phyloP scores from a whole-genome alignment of 1,139 yeast species.

The Saccharomycopsis hybrid region DNA sequence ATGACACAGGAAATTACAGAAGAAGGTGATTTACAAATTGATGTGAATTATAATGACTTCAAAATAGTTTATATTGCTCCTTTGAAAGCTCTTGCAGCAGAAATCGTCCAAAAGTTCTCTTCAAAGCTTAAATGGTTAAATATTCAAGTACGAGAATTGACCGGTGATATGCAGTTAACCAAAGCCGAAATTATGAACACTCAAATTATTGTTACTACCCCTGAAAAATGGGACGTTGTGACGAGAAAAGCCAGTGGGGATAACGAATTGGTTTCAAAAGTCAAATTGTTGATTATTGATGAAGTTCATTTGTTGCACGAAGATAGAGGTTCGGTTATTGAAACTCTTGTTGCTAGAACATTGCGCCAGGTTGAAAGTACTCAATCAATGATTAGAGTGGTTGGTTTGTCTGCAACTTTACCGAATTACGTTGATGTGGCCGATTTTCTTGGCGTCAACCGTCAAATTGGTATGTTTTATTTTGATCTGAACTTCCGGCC shows the following conservation, averaged over 20 bases:
- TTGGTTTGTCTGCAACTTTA: slow-evolving; percentile 90
- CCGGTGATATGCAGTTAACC: slow-evolving; percentile 84
- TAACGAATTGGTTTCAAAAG: slow-evolving; percentile 28
- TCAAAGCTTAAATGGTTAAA: slow-evolving; percentile 64
- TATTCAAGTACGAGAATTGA: slow-evolving; percentile 72
- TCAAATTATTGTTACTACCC: slow-evolving; percentile 85
- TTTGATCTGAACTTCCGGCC: slow-evolving; percentile 94
- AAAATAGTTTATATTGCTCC: slow-evolving; percentile 93
- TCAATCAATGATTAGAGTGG: slow-evolving; percentile 49
- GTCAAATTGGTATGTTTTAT: slow-evolving; percentile 52
- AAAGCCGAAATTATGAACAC: slow-evolving; percentile 72
- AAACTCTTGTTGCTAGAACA: slow-evolving; percentile 77
- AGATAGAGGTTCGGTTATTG: slow-evolving; percentile 92
- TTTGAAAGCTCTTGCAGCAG: slow-evolving; percentile 89
- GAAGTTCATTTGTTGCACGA: slow-evolving; percentile 93
- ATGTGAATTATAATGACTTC: slow-evolving; percentile 41
- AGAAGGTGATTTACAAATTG: slow-evolving; percentile 11
- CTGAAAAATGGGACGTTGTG: slow-evolving; percentile 95
- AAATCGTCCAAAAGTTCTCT: slow-evolving; percentile 83
- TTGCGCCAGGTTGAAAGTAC: slow-evolving; percentile 42
- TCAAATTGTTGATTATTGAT: slow-evolving; percentile 76
- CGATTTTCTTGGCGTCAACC: slow-evolving; percentile 63
- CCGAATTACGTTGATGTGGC: slow-evolving; percentile 92
- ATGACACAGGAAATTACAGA: slow-evolving; percentile 42
- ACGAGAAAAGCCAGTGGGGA: slow-evolving; percentile 52